Evolutionary conservation across 129 eudicot genomes (phyloP).

Genomic region (Escallonia rubra): DNA sequence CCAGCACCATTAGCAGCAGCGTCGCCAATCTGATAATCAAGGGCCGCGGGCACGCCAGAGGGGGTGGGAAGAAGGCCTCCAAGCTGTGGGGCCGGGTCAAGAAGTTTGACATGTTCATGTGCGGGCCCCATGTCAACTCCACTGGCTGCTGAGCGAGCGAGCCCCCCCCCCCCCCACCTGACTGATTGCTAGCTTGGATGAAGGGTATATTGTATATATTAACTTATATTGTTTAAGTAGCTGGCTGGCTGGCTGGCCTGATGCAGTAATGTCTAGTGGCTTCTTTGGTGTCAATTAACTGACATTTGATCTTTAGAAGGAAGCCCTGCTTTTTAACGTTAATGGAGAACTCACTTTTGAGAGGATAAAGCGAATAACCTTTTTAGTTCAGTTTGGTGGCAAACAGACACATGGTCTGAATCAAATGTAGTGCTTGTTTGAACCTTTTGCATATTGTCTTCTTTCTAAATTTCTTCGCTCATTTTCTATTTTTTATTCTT

Average conservation of each 20-base stretch:
- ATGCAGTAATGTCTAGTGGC: background rate
- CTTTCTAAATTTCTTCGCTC: too few species aligned
- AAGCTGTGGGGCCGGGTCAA: slow-evolving; percentile 68
- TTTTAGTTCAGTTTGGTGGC: too few species aligned
- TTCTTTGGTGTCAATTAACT: background rate
- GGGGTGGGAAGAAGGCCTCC: slow-evolving; percentile 32
- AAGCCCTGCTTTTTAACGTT: too few species aligned
- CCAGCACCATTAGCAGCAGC: slow-evolving; percentile 26
- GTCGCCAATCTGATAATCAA: slow-evolving; percentile 39
- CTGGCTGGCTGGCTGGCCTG: background rate
- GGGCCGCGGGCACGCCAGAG: slow-evolving; percentile 17
- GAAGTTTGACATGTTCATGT: slow-evolving; percentile 62
- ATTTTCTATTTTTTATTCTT: too few species aligned
- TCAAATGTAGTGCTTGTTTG: too few species aligned
- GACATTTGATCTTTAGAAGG: too few species aligned
- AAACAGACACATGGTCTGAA: too few species aligned
- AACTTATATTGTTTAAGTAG: background rate
- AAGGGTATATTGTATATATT: background rate
- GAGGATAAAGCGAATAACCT: too few species aligned
- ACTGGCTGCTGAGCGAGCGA: slow-evolving; percentile 9
- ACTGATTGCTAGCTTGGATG: background rate
- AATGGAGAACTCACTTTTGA: too few species aligned
- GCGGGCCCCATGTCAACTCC: slow-evolving; percentile 51
- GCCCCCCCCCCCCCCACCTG: background rate
- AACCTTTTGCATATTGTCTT: too few species aligned